Percentiles rank a stretch among this genome's conserved stretches.
Evolutionary conservation across 768 basidiomycete genomes (phyloP).

Genomic region (Phanerochaete carnosa): DNA sequence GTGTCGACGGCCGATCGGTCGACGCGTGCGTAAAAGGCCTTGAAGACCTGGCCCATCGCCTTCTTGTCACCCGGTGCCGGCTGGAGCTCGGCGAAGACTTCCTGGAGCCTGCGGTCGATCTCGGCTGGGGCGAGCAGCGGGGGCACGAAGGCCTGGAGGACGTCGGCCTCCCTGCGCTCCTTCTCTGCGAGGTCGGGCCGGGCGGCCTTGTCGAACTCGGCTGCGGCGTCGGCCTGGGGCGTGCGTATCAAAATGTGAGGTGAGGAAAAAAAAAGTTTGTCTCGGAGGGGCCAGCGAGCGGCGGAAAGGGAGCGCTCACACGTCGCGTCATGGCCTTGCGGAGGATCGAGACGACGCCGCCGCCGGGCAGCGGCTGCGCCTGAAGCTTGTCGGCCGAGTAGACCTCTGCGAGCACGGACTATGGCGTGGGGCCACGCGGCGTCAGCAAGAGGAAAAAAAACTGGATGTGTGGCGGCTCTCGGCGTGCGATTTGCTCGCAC

Average conservation of each 20-base stretch:
- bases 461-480: no score
- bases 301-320: constrained; percentile 38
- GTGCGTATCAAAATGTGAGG: constrained; percentile 8
- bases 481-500: no score
- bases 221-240: constrained; percentile 54
- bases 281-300: background rate
- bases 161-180: constrained; percentile 52
- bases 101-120: constrained; percentile 49
- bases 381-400: constrained; percentile 62
- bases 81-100: constrained; percentile 32
- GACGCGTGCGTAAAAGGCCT: constrained; percentile 58
- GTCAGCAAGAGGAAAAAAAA: background rate
- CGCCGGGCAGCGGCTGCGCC: constrained; percentile 39
- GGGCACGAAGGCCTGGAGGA: constrained; percentile 57
- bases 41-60: constrained; percentile 49
- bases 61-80: constrained; percentile 31
- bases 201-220: constrained; percentile 52
- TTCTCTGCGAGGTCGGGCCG: constrained; percentile 64
- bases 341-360: constrained; percentile 49
- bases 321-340: constrained; percentile 57
- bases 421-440: background rate
- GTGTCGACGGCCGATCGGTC: constrained; percentile 59
- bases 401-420: constrained; percentile 71
- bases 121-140: constrained; percentile 53
- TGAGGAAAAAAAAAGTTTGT: no score